Conservation (phyloP, 1,284 basidiomycete genomes). For the Phlebopus sp. region DNA sequence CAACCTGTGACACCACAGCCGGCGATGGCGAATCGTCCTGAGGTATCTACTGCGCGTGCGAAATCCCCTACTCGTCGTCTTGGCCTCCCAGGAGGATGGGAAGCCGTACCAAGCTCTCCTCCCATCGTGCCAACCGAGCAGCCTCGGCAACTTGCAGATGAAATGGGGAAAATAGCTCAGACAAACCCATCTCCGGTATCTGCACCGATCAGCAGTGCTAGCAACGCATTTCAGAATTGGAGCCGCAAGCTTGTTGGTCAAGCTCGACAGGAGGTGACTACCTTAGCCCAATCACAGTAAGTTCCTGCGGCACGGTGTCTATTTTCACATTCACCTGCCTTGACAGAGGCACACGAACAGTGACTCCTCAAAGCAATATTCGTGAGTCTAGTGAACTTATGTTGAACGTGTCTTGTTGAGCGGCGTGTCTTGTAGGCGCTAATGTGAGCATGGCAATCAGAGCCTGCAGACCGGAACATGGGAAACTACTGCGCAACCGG, state of each 20-base stretch:
- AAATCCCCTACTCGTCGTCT: constrained; percentile 22
- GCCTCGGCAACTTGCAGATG: constrained; percentile 9
- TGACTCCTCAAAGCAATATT: constrained; percentile 62
- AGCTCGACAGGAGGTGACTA: constrained; percentile 13
- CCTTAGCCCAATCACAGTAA: constrained; percentile 20
- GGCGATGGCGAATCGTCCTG: background rate
- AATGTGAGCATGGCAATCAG: constrained; percentile 77
- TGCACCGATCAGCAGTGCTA: constrained; percentile 8
- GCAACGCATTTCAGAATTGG: constrained; percentile 26
- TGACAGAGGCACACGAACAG: constrained; percentile 27
- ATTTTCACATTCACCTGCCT: background rate
- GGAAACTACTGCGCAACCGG: constrained; percentile 59
- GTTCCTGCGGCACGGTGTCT: background rate
- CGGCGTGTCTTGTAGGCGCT: constrained; percentile 40
- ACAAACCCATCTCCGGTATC: constrained; percentile 10
- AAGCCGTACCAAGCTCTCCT: constrained; percentile 12
- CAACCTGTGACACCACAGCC: constrained; percentile 17
- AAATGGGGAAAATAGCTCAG: constrained; percentile 2
- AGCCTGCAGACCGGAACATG: constrained; percentile 71
- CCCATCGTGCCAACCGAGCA: background rate
- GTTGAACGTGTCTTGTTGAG: background rate
- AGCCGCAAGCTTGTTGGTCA: constrained; percentile 30
- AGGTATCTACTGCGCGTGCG: constrained; percentile 10
- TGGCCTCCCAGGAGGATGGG: constrained; percentile 25
- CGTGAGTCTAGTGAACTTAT: constrained; percentile 37